phyloP scores from a whole-genome alignment of 768 basidiomycete genomes.

The Trametes coccinea region DNA sequence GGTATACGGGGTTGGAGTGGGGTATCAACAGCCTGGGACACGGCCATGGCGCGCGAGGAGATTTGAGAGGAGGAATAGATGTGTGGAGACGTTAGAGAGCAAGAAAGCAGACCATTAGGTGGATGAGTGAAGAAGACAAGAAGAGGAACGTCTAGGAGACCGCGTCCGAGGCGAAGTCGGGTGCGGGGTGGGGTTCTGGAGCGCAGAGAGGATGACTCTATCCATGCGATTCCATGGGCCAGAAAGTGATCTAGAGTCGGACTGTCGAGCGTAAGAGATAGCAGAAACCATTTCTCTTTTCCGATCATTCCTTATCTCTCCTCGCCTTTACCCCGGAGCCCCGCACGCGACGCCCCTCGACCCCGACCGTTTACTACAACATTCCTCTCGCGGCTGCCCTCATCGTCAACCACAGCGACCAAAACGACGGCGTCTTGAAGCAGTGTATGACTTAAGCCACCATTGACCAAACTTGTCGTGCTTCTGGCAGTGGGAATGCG shows the following conservation, averaged over 20 bases:
- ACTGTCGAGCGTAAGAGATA: not conserved
- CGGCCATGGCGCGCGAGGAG: constrained; percentile 5
- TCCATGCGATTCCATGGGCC: constrained; percentile 1
- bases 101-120: not conserved
- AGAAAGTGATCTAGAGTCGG: too few relatives aligned
- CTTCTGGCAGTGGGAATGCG: constrained; percentile 2
- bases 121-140: not conserved
- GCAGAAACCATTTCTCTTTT: not conserved
- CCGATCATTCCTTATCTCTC: not conserved
- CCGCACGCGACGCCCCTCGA: not conserved
- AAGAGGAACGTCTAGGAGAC: not conserved
- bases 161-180: not conserved
- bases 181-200: constrained; percentile 16
- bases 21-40: constrained; percentile 6
- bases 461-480: not conserved
- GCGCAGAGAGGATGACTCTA: constrained; percentile 8
- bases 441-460: not conserved
- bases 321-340: not conserved
- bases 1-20: constrained; percentile 1
- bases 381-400: not conserved
- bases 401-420: not conserved
- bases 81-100: not conserved
- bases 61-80: not conserved
- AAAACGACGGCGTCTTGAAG: not conserved
- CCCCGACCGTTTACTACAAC: not conserved